Conservation (phyloP, 495 filamentous ascomycete species). For the Pyronema domesticum region DNA sequence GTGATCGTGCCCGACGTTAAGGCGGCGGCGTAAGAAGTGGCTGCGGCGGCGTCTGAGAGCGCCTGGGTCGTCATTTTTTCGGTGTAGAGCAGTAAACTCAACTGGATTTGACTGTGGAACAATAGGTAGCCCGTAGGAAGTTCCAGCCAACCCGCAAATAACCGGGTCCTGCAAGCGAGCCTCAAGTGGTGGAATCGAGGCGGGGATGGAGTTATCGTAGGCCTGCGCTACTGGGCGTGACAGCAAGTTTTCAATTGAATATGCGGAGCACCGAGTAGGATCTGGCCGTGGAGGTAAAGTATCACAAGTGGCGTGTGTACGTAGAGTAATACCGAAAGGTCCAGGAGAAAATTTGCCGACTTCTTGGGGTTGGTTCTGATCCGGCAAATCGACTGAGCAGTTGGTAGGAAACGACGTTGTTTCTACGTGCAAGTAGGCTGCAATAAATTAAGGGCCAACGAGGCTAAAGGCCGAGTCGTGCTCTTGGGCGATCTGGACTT, state of each 20-base stretch:
- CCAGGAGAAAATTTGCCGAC: background rate
- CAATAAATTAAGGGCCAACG: background rate
- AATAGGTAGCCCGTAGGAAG: background rate
- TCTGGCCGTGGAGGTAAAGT: background rate
- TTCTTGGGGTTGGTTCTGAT: background rate
- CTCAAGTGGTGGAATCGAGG: background rate
- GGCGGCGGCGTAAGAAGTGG: slow-evolving; percentile 4
- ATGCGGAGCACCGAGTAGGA: too few species aligned
- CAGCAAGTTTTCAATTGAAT: background rate
- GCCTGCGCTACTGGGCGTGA: background rate
- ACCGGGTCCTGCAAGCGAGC: background rate
- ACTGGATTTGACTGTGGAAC: background rate
- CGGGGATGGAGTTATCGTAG: background rate
- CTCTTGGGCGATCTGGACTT: background rate
- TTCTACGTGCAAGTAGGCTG: background rate
- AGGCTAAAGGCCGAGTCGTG: background rate
- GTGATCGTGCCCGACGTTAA: background rate
- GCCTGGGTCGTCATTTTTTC: slow-evolving; percentile 2
- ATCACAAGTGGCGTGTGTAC: background rate
- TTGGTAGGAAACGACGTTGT: background rate
- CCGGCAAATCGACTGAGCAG: background rate
- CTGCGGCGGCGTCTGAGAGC: background rate
- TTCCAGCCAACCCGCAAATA: background rate
- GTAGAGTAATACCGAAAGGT: background rate
- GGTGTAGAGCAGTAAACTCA: background rate